Evolutionary conservation across 1,284 basidiomycete genomes (phyloP).

Genomic region (Leccinum griseonigrum): DNA sequence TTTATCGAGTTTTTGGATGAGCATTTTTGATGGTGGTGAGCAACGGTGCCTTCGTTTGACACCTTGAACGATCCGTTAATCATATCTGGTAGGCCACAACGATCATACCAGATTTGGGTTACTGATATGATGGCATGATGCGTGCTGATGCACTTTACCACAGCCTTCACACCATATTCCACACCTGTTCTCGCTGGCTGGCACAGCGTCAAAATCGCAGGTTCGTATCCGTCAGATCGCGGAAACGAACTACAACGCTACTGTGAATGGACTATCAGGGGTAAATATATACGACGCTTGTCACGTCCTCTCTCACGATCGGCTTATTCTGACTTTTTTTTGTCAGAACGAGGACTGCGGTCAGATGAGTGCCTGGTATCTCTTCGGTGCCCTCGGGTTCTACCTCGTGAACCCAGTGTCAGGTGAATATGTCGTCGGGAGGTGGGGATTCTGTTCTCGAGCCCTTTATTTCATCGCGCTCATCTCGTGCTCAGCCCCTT

Average conservation of each 20-base stretch:
- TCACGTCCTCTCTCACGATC: neutral
- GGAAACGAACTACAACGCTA: slow-evolving; percentile 61
- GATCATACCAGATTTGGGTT: slow-evolving; percentile 65
- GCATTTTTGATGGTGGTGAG: slow-evolving; percentile 67
- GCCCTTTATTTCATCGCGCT: neutral
- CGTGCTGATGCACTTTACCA: slow-evolving; percentile 7
- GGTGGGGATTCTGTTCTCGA: slow-evolving; percentile 37
- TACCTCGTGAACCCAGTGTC: slow-evolving; percentile 85
- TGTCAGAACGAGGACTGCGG: slow-evolving; percentile 83
- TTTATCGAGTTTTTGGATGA: slow-evolving; percentile 72
- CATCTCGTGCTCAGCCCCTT: slow-evolving; percentile 34
- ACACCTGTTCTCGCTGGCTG: slow-evolving; percentile 75
- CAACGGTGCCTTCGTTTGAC: neutral
- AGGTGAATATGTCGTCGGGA: slow-evolving; percentile 70
- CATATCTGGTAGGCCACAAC: slow-evolving; percentile 58
- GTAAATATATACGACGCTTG: slow-evolving; percentile 35
- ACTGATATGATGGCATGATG: neutral
- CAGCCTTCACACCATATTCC: slow-evolving; percentile 82
- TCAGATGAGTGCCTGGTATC: slow-evolving; percentile 87
- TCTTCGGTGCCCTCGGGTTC: slow-evolving; percentile 80
- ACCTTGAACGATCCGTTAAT: neutral
- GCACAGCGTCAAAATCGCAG: slow-evolving; percentile 68
- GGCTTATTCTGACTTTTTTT: neutral
- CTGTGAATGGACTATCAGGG: slow-evolving; percentile 66
- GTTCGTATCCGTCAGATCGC: slow-evolving; percentile 69